Conservation (phyloP, 805 yeast species). For the Pichia californica region DNA sequence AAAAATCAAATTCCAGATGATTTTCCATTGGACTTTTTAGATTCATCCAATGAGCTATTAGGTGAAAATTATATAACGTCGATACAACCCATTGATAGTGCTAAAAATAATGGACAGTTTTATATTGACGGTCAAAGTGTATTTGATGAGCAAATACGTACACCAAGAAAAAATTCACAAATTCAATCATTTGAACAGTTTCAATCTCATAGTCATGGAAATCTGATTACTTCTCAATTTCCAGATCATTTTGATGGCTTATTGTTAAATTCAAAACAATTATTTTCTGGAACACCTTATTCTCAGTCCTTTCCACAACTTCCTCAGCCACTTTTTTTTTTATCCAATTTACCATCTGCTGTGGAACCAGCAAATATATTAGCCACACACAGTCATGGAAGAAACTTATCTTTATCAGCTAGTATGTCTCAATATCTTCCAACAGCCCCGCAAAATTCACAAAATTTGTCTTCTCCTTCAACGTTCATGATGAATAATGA, state of each 20-base stretch:
- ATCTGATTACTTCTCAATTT: background rate
- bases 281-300: background rate
- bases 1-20: slow-evolving; percentile 3
- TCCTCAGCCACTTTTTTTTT: slow-evolving; percentile 5
- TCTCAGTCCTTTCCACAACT: background rate
- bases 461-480: background rate
- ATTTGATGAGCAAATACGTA: background rate
- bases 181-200: background rate
- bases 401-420: background rate
- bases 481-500: slow-evolving; percentile 4
- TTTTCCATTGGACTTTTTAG: slow-evolving; percentile 8
- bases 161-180: background rate
- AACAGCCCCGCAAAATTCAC: background rate
- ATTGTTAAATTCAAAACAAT: background rate
- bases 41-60: background rate
- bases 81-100: background rate
- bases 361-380: slow-evolving; percentile 3
- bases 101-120: background rate
- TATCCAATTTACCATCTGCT: slow-evolving; percentile 8
- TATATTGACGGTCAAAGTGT: background rate
- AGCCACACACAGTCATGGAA: background rate
- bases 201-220: background rate
- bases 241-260: background rate
- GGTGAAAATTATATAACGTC: slow-evolving; percentile 3
- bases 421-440: slow-evolving; percentile 7